Percentiles rank a stretch among this genome's conserved stretches.
phyloP scores from a whole-genome alignment of 176 grass and related monocot species.

The Puccinellia tenuiflora region DNA sequence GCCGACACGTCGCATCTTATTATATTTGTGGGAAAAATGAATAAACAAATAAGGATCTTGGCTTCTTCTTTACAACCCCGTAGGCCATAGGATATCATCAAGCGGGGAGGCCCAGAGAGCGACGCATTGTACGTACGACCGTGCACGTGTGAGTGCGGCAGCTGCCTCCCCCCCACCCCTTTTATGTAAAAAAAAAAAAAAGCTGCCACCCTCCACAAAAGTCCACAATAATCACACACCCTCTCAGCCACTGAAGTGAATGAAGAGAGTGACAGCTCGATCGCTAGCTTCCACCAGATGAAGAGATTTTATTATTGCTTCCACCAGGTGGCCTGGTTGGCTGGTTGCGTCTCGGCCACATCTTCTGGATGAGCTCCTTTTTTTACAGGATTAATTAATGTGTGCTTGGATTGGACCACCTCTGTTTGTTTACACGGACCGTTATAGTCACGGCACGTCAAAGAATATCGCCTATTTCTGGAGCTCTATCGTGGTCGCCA shows the following conservation, averaged over 20 bases:
- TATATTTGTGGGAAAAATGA: background rate
- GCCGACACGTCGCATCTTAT: background rate
- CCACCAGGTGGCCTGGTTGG: background rate
- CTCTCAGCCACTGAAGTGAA: background rate
- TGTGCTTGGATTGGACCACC: background rate
- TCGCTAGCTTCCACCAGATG: no score
- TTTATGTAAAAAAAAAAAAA: no score
- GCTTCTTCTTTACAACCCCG: background rate
- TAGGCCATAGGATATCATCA: background rate
- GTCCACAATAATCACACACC: background rate
- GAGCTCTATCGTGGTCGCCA: background rate
- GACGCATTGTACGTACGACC: background rate
- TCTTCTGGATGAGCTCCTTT: conserved; percentile 1
- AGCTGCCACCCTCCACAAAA: no score
- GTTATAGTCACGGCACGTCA: background rate
- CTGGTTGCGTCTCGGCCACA: background rate
- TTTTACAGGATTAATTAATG: background rate
- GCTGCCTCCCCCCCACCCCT: no score
- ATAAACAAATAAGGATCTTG: background rate
- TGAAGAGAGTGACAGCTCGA: background rate
- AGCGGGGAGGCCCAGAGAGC: background rate
- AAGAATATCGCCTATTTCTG: background rate
- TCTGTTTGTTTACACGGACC: background rate
- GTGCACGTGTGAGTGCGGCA: background rate
- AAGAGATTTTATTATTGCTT: background rate